Evolutionary conservation across 1,284 basidiomycete species (phyloP).

Genomic region (Puccinia coronata): DNA sequence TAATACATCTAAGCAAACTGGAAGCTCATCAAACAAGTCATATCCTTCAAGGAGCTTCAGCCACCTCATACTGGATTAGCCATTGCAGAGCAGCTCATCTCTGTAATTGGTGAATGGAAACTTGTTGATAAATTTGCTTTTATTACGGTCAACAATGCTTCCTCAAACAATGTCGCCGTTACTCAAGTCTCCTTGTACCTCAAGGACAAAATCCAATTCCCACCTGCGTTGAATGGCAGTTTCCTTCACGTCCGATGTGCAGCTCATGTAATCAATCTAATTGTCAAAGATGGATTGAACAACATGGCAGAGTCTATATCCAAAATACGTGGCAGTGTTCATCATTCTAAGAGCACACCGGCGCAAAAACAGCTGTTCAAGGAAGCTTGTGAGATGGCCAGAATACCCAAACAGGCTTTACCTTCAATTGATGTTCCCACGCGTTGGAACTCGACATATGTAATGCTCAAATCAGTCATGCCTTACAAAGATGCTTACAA

Average conservation of each 20-base stretch:
- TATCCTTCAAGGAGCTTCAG: background rate
- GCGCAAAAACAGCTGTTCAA: background rate
- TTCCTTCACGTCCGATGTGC: slow-evolving; percentile 4
- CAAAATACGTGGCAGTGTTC: background rate
- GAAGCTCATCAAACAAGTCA: background rate
- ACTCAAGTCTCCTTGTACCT: background rate
- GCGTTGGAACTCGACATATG: background rate
- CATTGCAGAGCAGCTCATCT: background rate
- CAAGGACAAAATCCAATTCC: background rate
- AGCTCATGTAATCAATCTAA: background rate
- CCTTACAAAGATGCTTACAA: background rate
- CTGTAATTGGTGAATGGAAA: background rate
- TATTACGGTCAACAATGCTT: background rate
- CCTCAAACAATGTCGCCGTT: background rate
- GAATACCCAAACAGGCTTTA: background rate
- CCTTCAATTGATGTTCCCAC: background rate
- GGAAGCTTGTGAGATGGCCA: background rate
- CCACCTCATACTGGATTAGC: background rate
- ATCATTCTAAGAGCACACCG: background rate
- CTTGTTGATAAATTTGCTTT: background rate
- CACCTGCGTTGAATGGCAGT: background rate
- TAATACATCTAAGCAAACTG: background rate
- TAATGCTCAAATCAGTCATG: background rate
- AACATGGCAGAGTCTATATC: background rate
- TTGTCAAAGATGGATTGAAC: slow-evolving; percentile 2